Conservation (phyloP, 805 yeast genomes). For the Candida maesae region DNA sequence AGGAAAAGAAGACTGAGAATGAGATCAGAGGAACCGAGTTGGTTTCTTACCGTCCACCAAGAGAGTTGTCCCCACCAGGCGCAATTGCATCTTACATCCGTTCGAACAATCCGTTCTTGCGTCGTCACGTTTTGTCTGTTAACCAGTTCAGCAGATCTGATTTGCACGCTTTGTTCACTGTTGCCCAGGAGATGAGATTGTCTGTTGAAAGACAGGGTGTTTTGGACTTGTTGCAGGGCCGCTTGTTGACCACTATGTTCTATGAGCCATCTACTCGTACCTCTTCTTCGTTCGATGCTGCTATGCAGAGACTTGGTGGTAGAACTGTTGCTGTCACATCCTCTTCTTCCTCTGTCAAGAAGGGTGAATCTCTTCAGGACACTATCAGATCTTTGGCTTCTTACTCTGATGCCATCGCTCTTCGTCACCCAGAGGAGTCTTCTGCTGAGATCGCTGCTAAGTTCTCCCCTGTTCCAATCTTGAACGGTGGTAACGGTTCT, state of each 20-base stretch:
- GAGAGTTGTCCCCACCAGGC: conserved; percentile 70
- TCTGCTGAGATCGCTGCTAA: conserved; percentile 94
- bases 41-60: conserved; percentile 70
- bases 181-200: conserved; percentile 96
- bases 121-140: conserved; percentile 85
- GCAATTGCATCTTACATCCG: conserved; percentile 77
- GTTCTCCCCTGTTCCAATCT: conserved; percentile 93
- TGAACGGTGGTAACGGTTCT: conserved; percentile 97
- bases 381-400: conserved; percentile 93
- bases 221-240: conserved; percentile 83
- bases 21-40: conserved; percentile 61
- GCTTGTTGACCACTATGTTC: conserved; percentile 90
- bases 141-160: conserved; percentile 84
- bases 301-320: conserved; percentile 99
- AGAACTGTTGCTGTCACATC: conserved; percentile 87
- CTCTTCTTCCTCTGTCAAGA: conserved; percentile 88
- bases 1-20: conserved; percentile 34
- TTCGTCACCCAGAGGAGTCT: conserved; percentile 93
- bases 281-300: conserved; percentile 94
- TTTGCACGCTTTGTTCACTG: conserved; percentile 87
- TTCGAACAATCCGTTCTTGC: conserved; percentile 82
- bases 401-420: conserved; percentile 93
- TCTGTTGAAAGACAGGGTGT: conserved; percentile 97
- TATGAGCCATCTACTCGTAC: conserved; percentile 99
- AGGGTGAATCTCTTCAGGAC: conserved; percentile 97